Evolutionary conservation across 768 basidiomycete genomes (phyloP).

Genomic region (Xerocomellus chrysenteron): DNA sequence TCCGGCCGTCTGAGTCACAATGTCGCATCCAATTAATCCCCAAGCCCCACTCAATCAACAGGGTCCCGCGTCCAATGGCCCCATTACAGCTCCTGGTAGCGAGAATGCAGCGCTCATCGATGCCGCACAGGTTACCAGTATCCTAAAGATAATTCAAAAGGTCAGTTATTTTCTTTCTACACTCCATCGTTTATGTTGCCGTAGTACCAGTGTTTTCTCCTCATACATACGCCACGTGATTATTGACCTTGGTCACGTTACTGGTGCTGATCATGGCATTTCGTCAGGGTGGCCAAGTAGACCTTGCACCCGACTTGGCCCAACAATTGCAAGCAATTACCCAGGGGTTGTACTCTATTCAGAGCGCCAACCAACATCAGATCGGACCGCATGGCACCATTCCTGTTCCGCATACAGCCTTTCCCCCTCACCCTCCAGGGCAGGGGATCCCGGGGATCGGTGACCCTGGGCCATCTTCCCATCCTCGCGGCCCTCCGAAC

Average conservation of each 20-base stretch:
- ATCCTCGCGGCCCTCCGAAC: constrained; percentile 66
- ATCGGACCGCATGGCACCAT: constrained; percentile 25
- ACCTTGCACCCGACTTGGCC: constrained; percentile 60
- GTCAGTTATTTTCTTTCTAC: constrained; percentile 34
- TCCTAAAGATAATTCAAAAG: constrained; percentile 62
- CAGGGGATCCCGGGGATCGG: constrained; percentile 52
- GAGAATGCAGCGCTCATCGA: constrained; percentile 36
- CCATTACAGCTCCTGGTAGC: constrained; percentile 4
- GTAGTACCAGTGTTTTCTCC: not conserved
- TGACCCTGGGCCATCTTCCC: constrained; percentile 72
- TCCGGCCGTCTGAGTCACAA: not conserved
- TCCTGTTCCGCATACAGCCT: constrained; percentile 42
- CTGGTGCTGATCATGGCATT: not conserved
- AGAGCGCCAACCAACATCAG: constrained; percentile 30
- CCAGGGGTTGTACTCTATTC: constrained; percentile 37
- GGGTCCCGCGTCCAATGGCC: constrained; percentile 3
- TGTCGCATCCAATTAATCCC: constrained; percentile 14
- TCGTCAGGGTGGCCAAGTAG: constrained; percentile 46
- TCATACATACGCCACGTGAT: constrained; percentile 24
- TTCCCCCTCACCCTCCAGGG: constrained; percentile 22
- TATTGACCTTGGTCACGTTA: constrained; percentile 22
- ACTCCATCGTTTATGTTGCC: not conserved
- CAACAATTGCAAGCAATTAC: constrained; percentile 57
- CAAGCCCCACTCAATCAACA: constrained; percentile 16
- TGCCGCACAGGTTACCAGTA: constrained; percentile 54